Conservation (phyloP, 2,329 filamentous ascomycete genomes). For the Nothomitra cinnamomea region DNA sequence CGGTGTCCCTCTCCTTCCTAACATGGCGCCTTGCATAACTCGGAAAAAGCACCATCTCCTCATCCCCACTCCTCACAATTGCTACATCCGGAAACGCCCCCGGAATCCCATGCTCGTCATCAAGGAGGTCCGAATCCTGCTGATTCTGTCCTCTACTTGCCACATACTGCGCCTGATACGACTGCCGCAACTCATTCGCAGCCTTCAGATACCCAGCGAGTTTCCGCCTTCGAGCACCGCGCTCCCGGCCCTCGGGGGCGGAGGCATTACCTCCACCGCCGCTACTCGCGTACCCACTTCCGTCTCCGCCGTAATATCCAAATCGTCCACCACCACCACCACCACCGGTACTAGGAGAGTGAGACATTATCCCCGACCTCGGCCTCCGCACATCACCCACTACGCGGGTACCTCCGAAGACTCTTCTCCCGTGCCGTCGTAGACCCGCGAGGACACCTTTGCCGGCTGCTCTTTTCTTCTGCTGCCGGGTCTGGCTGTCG, state of each 20-base stretch:
- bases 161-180: conserved; percentile 40
- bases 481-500: conserved; percentile 39
- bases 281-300: not conserved
- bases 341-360: not conserved
- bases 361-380: not conserved
- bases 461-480: conserved; percentile 30
- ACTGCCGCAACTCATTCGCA: conserved; percentile 53
- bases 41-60: conserved; percentile 90
- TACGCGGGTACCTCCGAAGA: conserved; percentile 19
- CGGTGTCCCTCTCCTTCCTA: conserved; percentile 23
- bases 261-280: conserved; percentile 13
- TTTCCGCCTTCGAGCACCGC: conserved; percentile 60
- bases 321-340: conserved; percentile 5
- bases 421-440: conserved; percentile 20
- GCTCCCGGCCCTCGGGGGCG: conserved; percentile 30
- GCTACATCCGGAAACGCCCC: conserved; percentile 71
- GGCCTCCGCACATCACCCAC: too few species aligned
- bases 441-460: conserved; percentile 27
- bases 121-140: conserved; percentile 27
- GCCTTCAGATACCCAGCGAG: conserved; percentile 56
- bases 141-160: conserved; percentile 27
- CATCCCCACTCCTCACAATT: conserved; percentile 62
- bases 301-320: not conserved
- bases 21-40: conserved; percentile 71
- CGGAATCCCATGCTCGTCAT: conserved; percentile 37